These are phyloP conservation scores for Fusarium proliferatum DNA, from an alignment of 2,329 filamentous ascomycete genomes.

Conservation along the genomic window DNA sequence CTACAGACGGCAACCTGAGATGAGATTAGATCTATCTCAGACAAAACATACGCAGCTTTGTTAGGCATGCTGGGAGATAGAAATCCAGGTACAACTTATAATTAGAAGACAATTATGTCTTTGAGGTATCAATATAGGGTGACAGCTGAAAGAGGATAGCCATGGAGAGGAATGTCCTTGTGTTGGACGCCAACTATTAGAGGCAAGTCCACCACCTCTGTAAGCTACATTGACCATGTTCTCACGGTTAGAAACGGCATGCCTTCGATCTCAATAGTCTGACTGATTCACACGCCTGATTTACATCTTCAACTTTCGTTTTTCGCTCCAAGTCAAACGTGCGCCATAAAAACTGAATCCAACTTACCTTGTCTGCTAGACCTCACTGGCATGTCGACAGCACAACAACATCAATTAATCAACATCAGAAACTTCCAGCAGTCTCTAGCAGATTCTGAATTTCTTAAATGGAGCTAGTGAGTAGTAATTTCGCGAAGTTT, in stretches of 20 bases:
- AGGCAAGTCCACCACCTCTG: neutral
- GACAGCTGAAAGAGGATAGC: accelerated
- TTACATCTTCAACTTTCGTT: neutral
- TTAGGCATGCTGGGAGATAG: neutral
- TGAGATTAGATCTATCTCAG: accelerated
- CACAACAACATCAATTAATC: neutral
- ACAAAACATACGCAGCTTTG: neutral
- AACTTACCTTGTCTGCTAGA: neutral
- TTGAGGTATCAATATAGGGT: accelerated
- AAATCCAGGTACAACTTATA: accelerated
- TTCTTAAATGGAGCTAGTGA: neutral
- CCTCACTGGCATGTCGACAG: accelerated
- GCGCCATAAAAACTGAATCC: accelerated
- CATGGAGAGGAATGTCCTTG: neutral
- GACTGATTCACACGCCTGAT: accelerated
- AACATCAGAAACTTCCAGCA: accelerated
- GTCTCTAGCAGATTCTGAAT: neutral
- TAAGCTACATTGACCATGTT: neutral
- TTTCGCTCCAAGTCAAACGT: neutral
- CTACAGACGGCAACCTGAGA: accelerated
- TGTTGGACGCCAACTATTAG: accelerated
- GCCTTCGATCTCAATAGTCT: accelerated
- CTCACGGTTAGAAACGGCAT: accelerated
- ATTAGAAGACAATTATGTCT: neutral
- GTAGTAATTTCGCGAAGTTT: neutral